These are phyloP conservation scores for Aspergillus biplanus DNA, from an alignment of 495 filamentous ascomycete species.

Conservation along the genomic window DNA sequence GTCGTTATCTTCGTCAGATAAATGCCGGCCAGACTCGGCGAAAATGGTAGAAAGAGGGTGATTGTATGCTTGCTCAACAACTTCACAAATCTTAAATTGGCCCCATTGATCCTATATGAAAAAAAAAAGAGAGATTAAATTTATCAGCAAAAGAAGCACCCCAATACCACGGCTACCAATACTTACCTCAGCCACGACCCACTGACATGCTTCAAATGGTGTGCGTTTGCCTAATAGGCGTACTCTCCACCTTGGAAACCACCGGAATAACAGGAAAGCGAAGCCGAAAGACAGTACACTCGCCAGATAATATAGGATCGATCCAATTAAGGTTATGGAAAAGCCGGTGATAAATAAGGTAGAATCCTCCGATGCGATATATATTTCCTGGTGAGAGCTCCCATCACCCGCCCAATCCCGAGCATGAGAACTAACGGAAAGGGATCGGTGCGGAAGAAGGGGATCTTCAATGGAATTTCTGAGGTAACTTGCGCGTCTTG, in stretches of 20 bases:
- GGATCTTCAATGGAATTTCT: constrained; percentile 70
- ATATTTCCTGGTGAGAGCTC: constrained; percentile 81
- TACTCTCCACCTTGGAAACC: constrained; percentile 87
- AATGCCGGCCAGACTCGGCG: constrained; percentile 58
- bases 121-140: constrained; percentile 7
- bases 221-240: constrained; percentile 69
- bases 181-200: constrained; percentile 85
- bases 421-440: constrained; percentile 59
- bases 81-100: constrained; percentile 74
- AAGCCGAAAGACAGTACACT: constrained; percentile 75
- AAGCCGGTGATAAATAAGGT: constrained; percentile 93
- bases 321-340: constrained; percentile 69
- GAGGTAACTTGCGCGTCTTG: constrained; percentile 60
- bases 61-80: constrained; percentile 71
- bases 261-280: constrained; percentile 81
- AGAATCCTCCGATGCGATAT: constrained; percentile 90
- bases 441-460: constrained; percentile 63
- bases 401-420: constrained; percentile 59
- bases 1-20: constrained; percentile 82
- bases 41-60: constrained; percentile 87
- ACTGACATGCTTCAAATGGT: constrained; percentile 72
- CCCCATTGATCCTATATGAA: constrained; percentile 82
- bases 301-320: constrained; percentile 65
- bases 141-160: constrained; percentile 7
- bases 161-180: not conserved